These are phyloP conservation scores for Zygotorulaspora sp. DNA, from an alignment of 805 yeast genomes.

Conservation along the genomic window DNA sequence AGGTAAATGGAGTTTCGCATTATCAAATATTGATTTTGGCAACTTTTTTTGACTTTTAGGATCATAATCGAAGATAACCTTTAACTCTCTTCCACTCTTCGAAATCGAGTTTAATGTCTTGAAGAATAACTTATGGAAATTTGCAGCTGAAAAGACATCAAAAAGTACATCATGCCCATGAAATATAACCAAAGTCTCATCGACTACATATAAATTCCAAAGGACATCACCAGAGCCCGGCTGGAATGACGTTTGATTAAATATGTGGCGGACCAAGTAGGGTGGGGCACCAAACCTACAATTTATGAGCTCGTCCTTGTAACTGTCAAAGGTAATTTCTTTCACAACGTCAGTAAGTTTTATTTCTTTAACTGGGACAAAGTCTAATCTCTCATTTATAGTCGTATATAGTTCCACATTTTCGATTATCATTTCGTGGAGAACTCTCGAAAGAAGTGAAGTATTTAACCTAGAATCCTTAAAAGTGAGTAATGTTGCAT, in stretches of 20 bases:
- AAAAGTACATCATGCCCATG: conserved; percentile 33
- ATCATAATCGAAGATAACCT: conserved; percentile 6
- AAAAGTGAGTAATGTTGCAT: conserved; percentile 22
- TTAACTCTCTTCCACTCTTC: conserved; percentile 2
- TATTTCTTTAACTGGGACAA: conserved; percentile 20
- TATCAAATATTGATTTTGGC: conserved; percentile 29
- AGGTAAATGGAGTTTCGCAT: conserved; percentile 25
- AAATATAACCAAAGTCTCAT: conserved; percentile 26
- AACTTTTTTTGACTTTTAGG: conserved; percentile 7
- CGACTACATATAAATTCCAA: conserved; percentile 28
- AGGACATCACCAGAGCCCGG: conserved; percentile 23
- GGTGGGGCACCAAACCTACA: conserved; percentile 31
- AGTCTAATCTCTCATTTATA: conserved; percentile 24
- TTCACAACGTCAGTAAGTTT: conserved; percentile 23
- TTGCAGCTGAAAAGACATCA: conserved; percentile 32
- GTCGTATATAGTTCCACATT: conserved; percentile 26
- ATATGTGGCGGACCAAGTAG: conserved; percentile 27
- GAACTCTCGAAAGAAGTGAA: conserved; percentile 19
- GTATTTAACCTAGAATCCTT: conserved; percentile 20
- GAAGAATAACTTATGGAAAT: conserved; percentile 25
- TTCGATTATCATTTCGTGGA: conserved; percentile 21
- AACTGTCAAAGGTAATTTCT: conserved; percentile 22
- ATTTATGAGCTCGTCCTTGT: conserved; percentile 26
- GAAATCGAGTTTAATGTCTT: conserved; percentile 17
- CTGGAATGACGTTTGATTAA: conserved; percentile 23